A percentile compares a stretch with the other conserved stretches of the same genome.
These are phyloP conservation scores for Acaromyces ingoldii DNA, from an alignment of 1,284 basidiomycete species.

Conservation along the genomic window DNA sequence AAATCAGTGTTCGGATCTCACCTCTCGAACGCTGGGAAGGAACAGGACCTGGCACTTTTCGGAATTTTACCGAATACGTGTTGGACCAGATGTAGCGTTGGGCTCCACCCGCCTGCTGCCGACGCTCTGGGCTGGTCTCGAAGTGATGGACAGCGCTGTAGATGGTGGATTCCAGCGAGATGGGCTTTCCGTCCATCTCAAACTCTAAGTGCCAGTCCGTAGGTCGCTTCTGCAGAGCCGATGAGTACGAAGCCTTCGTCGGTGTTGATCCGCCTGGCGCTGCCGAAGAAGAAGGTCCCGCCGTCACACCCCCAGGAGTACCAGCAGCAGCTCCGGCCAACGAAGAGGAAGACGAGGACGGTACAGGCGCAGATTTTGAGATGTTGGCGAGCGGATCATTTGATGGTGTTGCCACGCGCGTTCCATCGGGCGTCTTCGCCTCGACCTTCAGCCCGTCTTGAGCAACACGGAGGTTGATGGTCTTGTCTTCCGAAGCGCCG, in stretches of 20 bases:
- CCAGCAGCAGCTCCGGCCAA: too few relatives aligned
- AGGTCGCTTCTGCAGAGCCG: conserved; percentile 83
- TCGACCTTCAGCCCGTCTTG: conserved; percentile 63
- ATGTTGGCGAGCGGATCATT: conserved; percentile 61
- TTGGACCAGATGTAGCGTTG: conserved; percentile 73
- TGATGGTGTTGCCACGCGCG: conserved; percentile 82
- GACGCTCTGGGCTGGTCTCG: conserved; percentile 56
- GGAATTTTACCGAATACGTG: conserved; percentile 84
- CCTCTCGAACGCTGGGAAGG: too few relatives aligned
- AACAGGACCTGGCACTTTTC: conserved; percentile 62
- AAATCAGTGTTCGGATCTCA: too few relatives aligned
- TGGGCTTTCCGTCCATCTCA: conserved; percentile 74
- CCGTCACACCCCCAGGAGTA: too few relatives aligned
- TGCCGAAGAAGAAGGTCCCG: conserved; percentile 6
- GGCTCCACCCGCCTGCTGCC: neutral
- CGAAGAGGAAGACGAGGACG: conserved; percentile 14
- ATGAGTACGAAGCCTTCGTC: conserved; percentile 69
- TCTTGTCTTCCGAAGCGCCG: conserved; percentile 25
- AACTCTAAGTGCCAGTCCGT: conserved; percentile 96
- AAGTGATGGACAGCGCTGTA: conserved; percentile 91
- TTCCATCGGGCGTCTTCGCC: conserved; percentile 92
- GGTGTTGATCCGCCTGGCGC: conserved; percentile 13
- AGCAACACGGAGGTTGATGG: conserved; percentile 37
- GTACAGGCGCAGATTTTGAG: conserved; percentile 14
- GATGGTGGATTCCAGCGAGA: conserved; percentile 83